These are phyloP conservation scores for Rhizopogon vulgaris DNA, from an alignment of 768 basidiomycete genomes.

Conservation along the genomic window DNA sequence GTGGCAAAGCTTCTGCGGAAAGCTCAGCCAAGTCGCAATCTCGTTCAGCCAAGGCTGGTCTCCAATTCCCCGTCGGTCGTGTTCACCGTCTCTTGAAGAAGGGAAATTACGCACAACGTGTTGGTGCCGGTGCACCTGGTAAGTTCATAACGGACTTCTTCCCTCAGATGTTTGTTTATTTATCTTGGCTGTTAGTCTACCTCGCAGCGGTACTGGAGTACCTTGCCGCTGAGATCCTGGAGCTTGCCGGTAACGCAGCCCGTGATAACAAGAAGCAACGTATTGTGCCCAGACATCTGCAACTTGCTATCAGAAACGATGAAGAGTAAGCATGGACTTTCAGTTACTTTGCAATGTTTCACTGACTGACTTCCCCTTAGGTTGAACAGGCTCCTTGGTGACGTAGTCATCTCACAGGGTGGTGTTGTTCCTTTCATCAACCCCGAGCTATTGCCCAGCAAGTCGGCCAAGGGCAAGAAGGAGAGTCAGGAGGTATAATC, in stretches of 20 bases:
- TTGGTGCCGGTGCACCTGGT: slow-evolving; percentile 50
- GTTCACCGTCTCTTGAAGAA: slow-evolving; percentile 54
- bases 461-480: slow-evolving; percentile 49
- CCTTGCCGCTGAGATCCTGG: slow-evolving; percentile 57
- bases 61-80: slow-evolving; percentile 53
- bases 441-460: slow-evolving; percentile 46
- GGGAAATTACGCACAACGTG: slow-evolving; percentile 52
- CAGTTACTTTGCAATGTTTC: background rate
- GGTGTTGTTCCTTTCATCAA: slow-evolving; percentile 51
- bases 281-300: slow-evolving; percentile 61
- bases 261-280: slow-evolving; percentile 54
- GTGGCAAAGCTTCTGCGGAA: slow-evolving; percentile 51
- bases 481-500: slow-evolving; percentile 40
- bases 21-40: slow-evolving; percentile 25
- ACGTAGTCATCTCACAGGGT: slow-evolving; percentile 59
- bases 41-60: slow-evolving; percentile 36
- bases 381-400: slow-evolving; percentile 34
- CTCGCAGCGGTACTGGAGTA: slow-evolving; percentile 58
- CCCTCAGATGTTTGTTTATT: background rate
- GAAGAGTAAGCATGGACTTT: slow-evolving; percentile 33
- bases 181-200: slow-evolving; percentile 34
- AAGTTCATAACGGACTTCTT: slow-evolving; percentile 1
- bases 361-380: slow-evolving; percentile 8
- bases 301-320: slow-evolving; percentile 61
- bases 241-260: slow-evolving; percentile 53